Evolutionary conservation across 2,329 filamentous ascomycete species (phyloP).

Genomic region (Microsporum ferrugineum): DNA sequence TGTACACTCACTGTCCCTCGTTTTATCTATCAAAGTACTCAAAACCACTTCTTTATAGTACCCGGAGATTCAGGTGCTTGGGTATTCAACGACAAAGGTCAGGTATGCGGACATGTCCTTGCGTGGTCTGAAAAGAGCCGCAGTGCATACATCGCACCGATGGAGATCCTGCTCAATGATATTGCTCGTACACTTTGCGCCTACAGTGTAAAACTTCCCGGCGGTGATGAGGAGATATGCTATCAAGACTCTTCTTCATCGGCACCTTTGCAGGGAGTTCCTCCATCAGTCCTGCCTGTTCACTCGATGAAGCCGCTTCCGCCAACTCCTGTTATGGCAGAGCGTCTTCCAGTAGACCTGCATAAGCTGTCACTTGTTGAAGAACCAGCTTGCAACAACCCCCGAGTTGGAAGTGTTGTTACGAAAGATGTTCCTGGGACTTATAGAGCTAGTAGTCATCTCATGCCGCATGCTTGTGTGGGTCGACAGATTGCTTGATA

Average conservation of each 20-base stretch:
- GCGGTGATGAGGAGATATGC: constrained; percentile 20
- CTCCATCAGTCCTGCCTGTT: not conserved
- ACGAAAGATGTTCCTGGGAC: constrained; percentile 14
- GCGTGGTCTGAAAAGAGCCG: constrained; percentile 73
- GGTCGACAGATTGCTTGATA: constrained; percentile 30
- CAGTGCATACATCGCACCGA: constrained; percentile 85
- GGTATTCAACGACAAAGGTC: constrained; percentile 75
- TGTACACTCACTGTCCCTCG: constrained; percentile 15
- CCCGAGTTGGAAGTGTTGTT: constrained; percentile 1
- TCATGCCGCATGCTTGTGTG: constrained; percentile 25
- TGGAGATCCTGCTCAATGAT: constrained; percentile 80
- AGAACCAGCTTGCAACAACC: constrained; percentile 2
- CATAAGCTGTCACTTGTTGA: constrained; percentile 11
- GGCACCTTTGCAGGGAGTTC: not conserved
- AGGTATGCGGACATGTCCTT: constrained; percentile 78
- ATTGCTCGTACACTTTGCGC: constrained; percentile 70
- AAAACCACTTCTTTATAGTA: constrained; percentile 35
- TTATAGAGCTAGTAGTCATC: constrained; percentile 18
- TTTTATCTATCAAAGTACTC: not conserved
- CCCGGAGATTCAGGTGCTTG: constrained; percentile 89
- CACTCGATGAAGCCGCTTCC: not conserved
- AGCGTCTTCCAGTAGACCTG: constrained; percentile 13
- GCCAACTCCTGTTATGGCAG: not conserved
- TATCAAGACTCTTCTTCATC: not conserved
- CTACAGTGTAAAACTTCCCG: constrained; percentile 57